Conservation (phyloP, 495 filamentous ascomycete genomes). For the Xylaria nigripes region DNA sequence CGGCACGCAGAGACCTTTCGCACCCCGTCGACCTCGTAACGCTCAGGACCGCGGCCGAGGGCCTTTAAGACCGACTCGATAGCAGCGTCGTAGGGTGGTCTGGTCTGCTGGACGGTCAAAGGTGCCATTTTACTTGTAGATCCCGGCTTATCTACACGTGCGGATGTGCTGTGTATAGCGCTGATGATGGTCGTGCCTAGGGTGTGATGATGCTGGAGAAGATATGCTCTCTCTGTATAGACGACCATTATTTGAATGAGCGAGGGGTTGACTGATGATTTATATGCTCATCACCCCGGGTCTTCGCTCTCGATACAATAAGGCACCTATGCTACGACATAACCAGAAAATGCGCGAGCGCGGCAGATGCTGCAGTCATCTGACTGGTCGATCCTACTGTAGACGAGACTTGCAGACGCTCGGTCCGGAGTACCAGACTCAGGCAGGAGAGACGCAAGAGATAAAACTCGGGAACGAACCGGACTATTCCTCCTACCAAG, state of each 20-base stretch:
- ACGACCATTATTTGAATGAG: not conserved
- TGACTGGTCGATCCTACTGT: slow-evolving; percentile 4
- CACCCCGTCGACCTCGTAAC: slow-evolving; percentile 25
- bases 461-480: slow-evolving; percentile 1
- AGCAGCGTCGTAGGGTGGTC: slow-evolving; percentile 25
- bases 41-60: slow-evolving; percentile 18
- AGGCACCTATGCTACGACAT: not conserved
- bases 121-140: slow-evolving; percentile 15
- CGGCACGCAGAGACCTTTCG: slow-evolving; percentile 23
- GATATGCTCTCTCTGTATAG: not conserved
- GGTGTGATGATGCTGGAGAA: not conserved
- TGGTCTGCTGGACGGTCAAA: slow-evolving; percentile 23
- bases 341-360: slow-evolving; percentile 6
- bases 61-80: slow-evolving; percentile 21
- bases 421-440: slow-evolving; percentile 6
- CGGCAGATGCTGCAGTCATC: slow-evolving; percentile 3
- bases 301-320: not conserved
- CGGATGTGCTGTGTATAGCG: not conserved
- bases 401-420: slow-evolving; percentile 9
- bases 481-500: not conserved
- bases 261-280: not conserved
- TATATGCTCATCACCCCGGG: slow-evolving; percentile 2
- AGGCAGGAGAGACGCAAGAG: slow-evolving; percentile 3
- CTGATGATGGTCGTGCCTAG: not conserved
- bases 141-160: not conserved